These are phyloP conservation scores for Podila minutissima DNA, from an alignment of 192 early-diverging fungal species.

Conservation along the genomic window DNA sequence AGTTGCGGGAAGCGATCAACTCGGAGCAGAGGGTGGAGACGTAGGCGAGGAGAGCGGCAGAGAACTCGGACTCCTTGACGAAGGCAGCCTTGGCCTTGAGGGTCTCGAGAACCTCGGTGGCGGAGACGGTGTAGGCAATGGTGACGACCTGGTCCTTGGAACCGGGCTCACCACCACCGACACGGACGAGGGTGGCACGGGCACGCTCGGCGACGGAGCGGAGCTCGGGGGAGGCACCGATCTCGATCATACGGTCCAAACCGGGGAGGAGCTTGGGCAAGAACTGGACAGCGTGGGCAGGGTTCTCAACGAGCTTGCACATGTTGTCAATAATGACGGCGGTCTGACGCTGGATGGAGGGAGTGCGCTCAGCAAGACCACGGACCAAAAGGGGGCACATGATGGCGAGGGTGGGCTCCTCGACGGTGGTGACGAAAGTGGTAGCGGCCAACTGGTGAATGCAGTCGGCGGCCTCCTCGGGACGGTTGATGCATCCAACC, in stretches of 20 bases:
- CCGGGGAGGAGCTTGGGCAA: constrained; percentile 80
- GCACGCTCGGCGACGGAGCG: constrained; percentile 76
- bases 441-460: constrained; percentile 83
- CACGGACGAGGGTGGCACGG: constrained; percentile 72
- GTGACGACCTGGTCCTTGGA: constrained; percentile 61
- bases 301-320: constrained; percentile 89
- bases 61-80: constrained; percentile 59
- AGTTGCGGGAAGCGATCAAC: constrained; percentile 71
- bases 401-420: constrained; percentile 81
- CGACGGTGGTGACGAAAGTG: constrained; percentile 82
- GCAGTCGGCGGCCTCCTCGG: constrained; percentile 81
- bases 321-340: constrained; percentile 91
- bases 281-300: constrained; percentile 82
- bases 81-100: constrained; percentile 64
- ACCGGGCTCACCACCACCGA: constrained; percentile 64
- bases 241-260: constrained; percentile 80
- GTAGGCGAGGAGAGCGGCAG: constrained; percentile 62
- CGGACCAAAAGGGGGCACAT: constrained; percentile 81
- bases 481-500: constrained; percentile 77
- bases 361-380: constrained; percentile 76
- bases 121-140: constrained; percentile 57
- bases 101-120: constrained; percentile 55
- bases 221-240: constrained; percentile 81
- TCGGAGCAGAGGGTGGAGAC: constrained; percentile 65
- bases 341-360: constrained; percentile 76